Percentiles rank a stretch among this genome's conserved stretches.
phyloP scores from a whole-genome alignment of 768 basidiomycete species.

The Scleroderma citrinum region DNA sequence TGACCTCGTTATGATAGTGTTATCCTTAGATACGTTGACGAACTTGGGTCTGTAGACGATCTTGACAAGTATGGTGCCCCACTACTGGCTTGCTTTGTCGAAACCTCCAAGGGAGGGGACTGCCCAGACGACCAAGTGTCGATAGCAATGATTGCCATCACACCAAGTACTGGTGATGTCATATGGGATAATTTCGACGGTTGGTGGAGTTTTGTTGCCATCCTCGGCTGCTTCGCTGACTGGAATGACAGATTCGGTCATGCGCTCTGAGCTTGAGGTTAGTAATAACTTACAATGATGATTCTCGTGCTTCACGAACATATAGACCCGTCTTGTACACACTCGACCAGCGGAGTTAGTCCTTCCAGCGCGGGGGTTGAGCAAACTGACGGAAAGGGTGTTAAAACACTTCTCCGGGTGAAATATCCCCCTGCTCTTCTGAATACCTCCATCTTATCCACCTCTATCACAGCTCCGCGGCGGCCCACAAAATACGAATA shows the following conservation, averaged over 20 bases:
- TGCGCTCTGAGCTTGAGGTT: slow-evolving; percentile 89
- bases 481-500: slow-evolving; percentile 44
- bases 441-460: too few species aligned
- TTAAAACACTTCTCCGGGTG: slow-evolving; percentile 67
- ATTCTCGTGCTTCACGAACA: slow-evolving; percentile 1
- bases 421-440: slow-evolving; percentile 4
- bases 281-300: slow-evolving; percentile 6
- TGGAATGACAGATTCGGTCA: slow-evolving; percentile 53
- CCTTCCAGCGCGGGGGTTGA: slow-evolving; percentile 53
- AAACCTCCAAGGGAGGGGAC: slow-evolving; percentile 25
- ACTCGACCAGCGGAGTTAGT: slow-evolving; percentile 79
- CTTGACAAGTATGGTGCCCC: slow-evolving; percentile 51
- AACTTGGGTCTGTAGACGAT: slow-evolving; percentile 63
- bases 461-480: slow-evolving; percentile 28
- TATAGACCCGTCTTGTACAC: slow-evolving; percentile 82
- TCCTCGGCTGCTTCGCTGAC: slow-evolving; percentile 4
- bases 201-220: slow-evolving; percentile 19
- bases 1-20: slow-evolving; percentile 6
- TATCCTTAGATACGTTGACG: slow-evolving; percentile 70
- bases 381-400: slow-evolving; percentile 69
- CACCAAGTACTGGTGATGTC: slow-evolving; percentile 88
- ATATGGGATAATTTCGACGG: slow-evolving; percentile 90
- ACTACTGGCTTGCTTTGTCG: slow-evolving; percentile 70
- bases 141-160: slow-evolving; percentile 73
- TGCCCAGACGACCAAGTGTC: slow-evolving; percentile 30